These are phyloP conservation scores for Leishmania arabica DNA, from an alignment of 208 protist species.

Conservation along the genomic window DNA sequence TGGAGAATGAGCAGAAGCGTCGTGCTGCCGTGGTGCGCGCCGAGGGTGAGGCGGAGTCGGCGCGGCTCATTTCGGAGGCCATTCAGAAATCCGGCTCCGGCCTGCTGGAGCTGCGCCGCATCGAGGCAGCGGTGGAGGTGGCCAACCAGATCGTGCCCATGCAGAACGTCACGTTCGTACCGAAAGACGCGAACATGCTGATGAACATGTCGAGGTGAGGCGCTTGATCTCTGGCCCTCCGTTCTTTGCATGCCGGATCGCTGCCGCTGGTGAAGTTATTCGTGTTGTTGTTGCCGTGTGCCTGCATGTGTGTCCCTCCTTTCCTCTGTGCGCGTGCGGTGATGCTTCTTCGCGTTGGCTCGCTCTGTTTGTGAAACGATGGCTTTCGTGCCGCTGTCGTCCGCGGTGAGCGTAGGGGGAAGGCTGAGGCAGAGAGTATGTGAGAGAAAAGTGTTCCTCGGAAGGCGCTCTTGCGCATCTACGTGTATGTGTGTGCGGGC, in stretches of 20 bases:
- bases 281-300: neutral
- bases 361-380: neutral
- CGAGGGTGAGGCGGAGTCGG: constrained; percentile 95
- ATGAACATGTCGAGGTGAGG: constrained; percentile 49
- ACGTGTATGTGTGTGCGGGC: neutral
- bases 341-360: neutral
- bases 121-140: constrained; percentile 97
- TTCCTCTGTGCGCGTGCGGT: neutral
- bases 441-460: neutral
- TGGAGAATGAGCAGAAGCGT: constrained; percentile 95
- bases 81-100: constrained; percentile 79
- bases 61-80: constrained; percentile 91
- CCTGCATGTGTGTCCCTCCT: neutral
- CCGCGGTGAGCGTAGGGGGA: neutral
- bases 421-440: neutral
- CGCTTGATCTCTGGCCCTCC: neutral
- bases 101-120: constrained; percentile 94
- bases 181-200: constrained; percentile 65
- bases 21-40: constrained; percentile 93
- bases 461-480: neutral
- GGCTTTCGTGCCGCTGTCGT: neutral
- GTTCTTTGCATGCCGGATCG: neutral
- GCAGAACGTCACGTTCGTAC: constrained; percentile 88
- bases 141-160: constrained; percentile 84
- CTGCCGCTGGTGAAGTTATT: neutral